phyloP scores from a whole-genome alignment of 2,329 filamentous ascomycete species.

The Diaporthe longicolla region DNA sequence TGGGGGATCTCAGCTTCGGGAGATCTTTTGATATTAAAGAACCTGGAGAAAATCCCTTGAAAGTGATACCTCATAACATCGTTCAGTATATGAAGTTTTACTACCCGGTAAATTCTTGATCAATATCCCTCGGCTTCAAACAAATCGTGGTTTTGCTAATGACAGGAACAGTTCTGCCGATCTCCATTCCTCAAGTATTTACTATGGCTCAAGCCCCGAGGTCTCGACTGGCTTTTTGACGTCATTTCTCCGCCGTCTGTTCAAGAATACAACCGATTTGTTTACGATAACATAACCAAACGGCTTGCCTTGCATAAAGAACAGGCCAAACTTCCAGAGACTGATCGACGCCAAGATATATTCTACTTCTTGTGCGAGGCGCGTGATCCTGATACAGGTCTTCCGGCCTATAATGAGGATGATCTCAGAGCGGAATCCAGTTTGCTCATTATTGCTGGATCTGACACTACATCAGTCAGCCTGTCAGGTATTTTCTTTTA shows the following conservation, averaged over 20 bases:
- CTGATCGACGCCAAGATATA: slow-evolving; percentile 45
- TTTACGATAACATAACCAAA: slow-evolving; percentile 42
- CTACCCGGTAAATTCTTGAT: slow-evolving; percentile 39
- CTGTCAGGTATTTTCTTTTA: slow-evolving; percentile 46
- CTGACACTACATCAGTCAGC: slow-evolving; percentile 45
- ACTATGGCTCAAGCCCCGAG: slow-evolving; percentile 43
- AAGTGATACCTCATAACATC: slow-evolving; percentile 42
- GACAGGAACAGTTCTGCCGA: too few species aligned
- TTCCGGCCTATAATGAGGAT: slow-evolving; percentile 40
- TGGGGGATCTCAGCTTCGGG: slow-evolving; percentile 46
- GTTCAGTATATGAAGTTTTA: slow-evolving; percentile 43
- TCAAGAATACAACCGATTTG: slow-evolving; percentile 43
- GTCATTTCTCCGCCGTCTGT: slow-evolving; percentile 39
- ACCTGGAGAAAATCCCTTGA: slow-evolving; percentile 44
- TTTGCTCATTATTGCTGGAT: slow-evolving; percentile 46
- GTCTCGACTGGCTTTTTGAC: slow-evolving; percentile 41
- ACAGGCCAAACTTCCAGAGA: slow-evolving; percentile 41
- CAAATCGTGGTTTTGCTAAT: not conserved
- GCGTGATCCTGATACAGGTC: slow-evolving; percentile 42
- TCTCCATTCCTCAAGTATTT: slow-evolving; percentile 35
- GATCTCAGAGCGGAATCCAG: slow-evolving; percentile 44
- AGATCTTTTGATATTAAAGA: slow-evolving; percentile 48
- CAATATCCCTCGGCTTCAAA: too few species aligned
- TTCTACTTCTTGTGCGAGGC: slow-evolving; percentile 46
- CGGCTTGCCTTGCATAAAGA: slow-evolving; percentile 43